Conservation (phyloP, 805 yeast genomes). For the Candida incommunis region DNA sequence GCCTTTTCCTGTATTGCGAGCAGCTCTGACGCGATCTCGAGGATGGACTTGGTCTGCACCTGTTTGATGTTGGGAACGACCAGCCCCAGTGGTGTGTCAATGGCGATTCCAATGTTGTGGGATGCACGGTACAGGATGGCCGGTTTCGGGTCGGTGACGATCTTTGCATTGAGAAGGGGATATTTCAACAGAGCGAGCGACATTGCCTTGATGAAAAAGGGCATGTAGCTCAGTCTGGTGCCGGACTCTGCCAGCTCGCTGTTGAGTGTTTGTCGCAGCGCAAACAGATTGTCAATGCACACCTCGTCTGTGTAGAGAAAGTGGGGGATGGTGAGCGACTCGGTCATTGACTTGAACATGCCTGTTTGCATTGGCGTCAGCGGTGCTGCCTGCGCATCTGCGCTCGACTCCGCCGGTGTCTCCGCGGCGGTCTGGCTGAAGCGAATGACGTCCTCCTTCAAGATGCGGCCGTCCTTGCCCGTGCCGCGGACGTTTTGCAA, state of each 20-base stretch:
- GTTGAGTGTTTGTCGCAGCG: slow-evolving; percentile 15
- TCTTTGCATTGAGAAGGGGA: slow-evolving; percentile 18
- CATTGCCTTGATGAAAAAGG: slow-evolving; percentile 22
- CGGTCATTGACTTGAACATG: slow-evolving; percentile 22
- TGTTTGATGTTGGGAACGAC: slow-evolving; percentile 21
- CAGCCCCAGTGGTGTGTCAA: slow-evolving; percentile 22
- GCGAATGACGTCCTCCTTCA: slow-evolving; percentile 19
- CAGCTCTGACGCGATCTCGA: slow-evolving; percentile 18
- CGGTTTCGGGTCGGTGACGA: slow-evolving; percentile 11
- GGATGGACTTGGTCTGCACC: slow-evolving; percentile 14
- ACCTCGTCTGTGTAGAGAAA: slow-evolving; percentile 22
- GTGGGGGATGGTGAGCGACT: slow-evolving; percentile 20
- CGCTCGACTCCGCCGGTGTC: not conserved
- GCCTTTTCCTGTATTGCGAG: slow-evolving; percentile 16
- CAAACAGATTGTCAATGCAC: slow-evolving; percentile 14
- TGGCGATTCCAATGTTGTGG: slow-evolving; percentile 22
- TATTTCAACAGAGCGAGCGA: slow-evolving; percentile 16
- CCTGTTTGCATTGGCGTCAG: slow-evolving; percentile 3
- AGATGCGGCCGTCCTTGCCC: slow-evolving; percentile 21
- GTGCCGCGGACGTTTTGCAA: slow-evolving; percentile 15
- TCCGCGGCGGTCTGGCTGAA: not conserved
- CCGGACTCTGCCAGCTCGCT: slow-evolving; percentile 6
- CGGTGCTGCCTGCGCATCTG: slow-evolving; percentile 2
- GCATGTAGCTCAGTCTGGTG: slow-evolving; percentile 18
- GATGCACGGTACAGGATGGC: slow-evolving; percentile 11